These are phyloP conservation scores for Arabidopsis arenosa DNA, from an alignment of 345 rosid genomes.

Conservation along the genomic window DNA sequence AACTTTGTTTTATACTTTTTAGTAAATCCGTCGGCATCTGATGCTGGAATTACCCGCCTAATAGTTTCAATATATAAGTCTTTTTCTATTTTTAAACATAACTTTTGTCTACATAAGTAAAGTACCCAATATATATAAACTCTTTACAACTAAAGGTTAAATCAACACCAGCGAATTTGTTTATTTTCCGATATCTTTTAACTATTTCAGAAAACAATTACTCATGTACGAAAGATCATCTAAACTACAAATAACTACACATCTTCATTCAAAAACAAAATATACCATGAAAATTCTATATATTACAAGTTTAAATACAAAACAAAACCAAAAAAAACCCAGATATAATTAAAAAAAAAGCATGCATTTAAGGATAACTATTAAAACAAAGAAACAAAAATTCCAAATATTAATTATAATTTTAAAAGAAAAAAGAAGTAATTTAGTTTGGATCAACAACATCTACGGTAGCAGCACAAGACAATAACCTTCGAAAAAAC, in stretches of 20 bases:
- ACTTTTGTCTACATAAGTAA: not conserved
- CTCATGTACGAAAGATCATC: conserved; percentile 8
- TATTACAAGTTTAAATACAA: conserved; percentile 31
- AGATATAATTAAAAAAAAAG: not conserved
- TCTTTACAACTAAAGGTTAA: not conserved
- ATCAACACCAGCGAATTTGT: not conserved
- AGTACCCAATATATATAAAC: not conserved
- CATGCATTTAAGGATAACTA: not conserved
- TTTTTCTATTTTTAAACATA: not conserved
- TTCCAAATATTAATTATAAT: conserved; percentile 2
- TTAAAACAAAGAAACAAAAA: conserved; percentile 6
- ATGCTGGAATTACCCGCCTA: conserved; percentile 40
- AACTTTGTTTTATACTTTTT: conserved; percentile 35
- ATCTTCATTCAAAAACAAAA: conserved; percentile 12
- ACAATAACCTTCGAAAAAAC: conserved; percentile 52
- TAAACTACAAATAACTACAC: not conserved
- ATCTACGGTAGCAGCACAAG: conserved; percentile 55
- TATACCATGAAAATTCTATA: conserved; percentile 13
- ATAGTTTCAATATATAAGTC: not conserved
- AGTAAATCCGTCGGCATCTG: conserved; percentile 28
- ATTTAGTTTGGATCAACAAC: conserved; percentile 47
- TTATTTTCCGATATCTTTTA: not conserved
- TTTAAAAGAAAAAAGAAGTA: conserved; percentile 11
- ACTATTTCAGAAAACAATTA: not conserved
- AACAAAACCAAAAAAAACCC: not conserved